These are phyloP conservation scores for Ocimum tenuiflorum DNA, from an alignment of 257 asterid genomes.

Conservation along the genomic window DNA sequence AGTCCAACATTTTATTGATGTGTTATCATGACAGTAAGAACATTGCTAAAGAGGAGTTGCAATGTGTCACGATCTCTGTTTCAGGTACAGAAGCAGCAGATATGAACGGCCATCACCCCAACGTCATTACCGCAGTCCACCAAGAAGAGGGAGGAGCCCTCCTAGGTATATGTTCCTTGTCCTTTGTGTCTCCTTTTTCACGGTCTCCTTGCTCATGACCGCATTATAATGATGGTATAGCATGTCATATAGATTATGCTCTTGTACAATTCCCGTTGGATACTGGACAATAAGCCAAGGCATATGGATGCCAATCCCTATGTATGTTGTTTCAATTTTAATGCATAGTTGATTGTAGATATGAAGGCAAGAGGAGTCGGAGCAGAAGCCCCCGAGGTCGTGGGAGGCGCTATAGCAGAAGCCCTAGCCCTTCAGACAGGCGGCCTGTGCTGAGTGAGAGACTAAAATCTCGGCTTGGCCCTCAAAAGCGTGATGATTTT, in stretches of 20 bases:
- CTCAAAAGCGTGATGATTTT: slow-evolving; percentile 32
- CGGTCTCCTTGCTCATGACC: not conserved
- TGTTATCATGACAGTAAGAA: not conserved
- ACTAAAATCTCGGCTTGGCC: slow-evolving; percentile 83
- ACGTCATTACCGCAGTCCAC: slow-evolving; percentile 56
- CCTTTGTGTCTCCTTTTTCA: not conserved
- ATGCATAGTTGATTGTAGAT: slow-evolving; percentile 29
- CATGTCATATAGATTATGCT: not conserved
- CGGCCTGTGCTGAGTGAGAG: slow-evolving; percentile 48
- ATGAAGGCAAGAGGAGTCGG: slow-evolving; percentile 55
- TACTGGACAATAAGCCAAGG: not conserved
- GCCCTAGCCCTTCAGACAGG: slow-evolving; percentile 53
- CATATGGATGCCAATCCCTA: not conserved
- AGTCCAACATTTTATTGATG: not conserved
- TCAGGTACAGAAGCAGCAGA: slow-evolving; percentile 56
- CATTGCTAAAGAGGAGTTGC: not conserved
- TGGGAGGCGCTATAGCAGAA: slow-evolving; percentile 48
- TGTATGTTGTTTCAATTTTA: not conserved
- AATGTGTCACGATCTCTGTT: not conserved
- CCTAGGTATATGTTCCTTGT: slow-evolving; percentile 51
- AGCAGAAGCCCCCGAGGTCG: slow-evolving; percentile 75
- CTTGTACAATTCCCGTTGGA: not conserved
- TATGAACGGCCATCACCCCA: slow-evolving; percentile 56
- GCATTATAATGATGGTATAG: not conserved
- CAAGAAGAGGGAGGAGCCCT: slow-evolving; percentile 83